Base-by-base conservation (phyloP, 1,284 basidiomycete species). In the Hymenochaete sp. region DNA sequence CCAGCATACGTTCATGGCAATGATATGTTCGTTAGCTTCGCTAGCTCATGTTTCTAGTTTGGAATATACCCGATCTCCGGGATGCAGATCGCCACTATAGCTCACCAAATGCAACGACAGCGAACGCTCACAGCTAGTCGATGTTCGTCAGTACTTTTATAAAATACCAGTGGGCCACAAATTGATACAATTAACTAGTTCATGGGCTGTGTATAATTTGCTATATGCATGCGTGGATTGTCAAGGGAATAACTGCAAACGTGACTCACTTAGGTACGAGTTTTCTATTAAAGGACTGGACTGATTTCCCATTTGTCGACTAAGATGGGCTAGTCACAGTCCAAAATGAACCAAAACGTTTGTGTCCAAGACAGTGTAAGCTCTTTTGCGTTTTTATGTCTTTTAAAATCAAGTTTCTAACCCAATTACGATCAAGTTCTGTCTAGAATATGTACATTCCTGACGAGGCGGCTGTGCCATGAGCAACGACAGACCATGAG, bases 121-220 rank as follows among this genome's bases (percentile, higher is more conserved):
- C 32, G 25, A 47, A 42, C 21, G 27, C 18, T 10, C 47, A 45
- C 25, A 16, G 19, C 18, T 49, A 40, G 45, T 47, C 14, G 22
- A 40, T 13, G 24, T 13, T 24, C 31, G 16, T 2, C 21, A n/a
- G n/a, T n/a, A 11, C 22, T 11, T 22, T 13, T 33, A 22, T 13
- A 13, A 8, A 7, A 13, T 9, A 33, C 16, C 6, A 31, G 13
- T 21, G n/a, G 25, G 16, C 9, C 3, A 11, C 6, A 21, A 11
- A 22, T 22, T 36, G 14, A 8, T 29, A 8, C 9, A 8, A 8
- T 8, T 29, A n/a, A 38, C 5, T 24, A 49, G 49, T 16, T 50
- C 49, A n/a, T 50, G 49, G 49, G 49, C 45, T n/a, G 45, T 33
- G 16, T 50, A 50, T 41, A 50, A 50, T 26, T 38, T 45, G 6